phyloP scores from a whole-genome alignment of 176 grass and related monocot species.

The Oryza meridionalis region DNA sequence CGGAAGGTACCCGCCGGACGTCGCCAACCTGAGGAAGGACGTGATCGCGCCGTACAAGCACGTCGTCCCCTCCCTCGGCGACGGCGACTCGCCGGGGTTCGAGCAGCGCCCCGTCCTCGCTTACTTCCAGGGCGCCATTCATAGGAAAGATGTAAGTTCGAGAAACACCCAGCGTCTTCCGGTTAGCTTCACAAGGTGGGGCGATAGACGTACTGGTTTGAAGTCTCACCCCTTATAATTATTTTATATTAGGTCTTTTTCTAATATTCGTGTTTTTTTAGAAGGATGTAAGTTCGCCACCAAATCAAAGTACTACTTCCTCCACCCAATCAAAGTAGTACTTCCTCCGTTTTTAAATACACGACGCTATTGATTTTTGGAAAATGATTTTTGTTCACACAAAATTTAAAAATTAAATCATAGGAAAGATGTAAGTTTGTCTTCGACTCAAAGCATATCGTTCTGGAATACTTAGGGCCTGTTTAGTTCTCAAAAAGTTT shows the following conservation, averaged over 20 bases:
- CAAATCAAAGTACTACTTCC: not conserved
- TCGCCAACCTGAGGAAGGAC: conserved; percentile 90
- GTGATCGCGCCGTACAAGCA: conserved; percentile 82
- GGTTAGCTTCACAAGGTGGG: no score
- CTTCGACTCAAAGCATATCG: no score
- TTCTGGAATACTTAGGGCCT: not conserved
- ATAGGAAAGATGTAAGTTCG: conserved; percentile 62
- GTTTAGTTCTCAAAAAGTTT: no score
- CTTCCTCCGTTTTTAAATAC: no score
- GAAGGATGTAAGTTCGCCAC: conserved; percentile 27
- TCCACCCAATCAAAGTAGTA: no score
- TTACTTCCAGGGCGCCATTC: conserved; percentile 86
- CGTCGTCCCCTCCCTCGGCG: conserved; percentile 58
- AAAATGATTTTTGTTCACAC: no score
- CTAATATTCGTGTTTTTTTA: no score
- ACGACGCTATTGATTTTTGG: no score
- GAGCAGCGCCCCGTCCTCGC: conserved; percentile 55
- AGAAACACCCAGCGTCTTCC: no score
- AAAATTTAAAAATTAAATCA: not conserved
- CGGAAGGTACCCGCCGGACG: conserved; percentile 69
- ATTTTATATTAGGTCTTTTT: no score
- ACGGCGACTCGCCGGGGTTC: conserved; percentile 56
- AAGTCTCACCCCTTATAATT: no score
- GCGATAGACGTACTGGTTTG: no score
- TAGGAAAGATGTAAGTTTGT: conserved; percentile 70